Base-by-base conservation (phyloP, 495 filamentous ascomycete species). In the Clohesyomyces aquaticus region DNA sequence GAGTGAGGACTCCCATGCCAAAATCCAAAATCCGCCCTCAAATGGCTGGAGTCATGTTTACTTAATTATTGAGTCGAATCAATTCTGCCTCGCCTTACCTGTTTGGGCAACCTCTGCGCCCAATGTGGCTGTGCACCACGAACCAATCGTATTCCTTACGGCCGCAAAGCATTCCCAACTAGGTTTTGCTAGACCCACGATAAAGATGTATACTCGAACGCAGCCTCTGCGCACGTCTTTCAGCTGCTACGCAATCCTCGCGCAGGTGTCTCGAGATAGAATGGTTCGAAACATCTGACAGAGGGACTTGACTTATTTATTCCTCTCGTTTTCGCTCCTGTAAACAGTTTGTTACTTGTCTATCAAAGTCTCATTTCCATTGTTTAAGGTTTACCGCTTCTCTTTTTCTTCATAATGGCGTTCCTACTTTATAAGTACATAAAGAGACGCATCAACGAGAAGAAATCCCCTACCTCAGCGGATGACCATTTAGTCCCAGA, bases 381-480 rank as follows among this genome's bases (percentile, higher is more conserved):
- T 35, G 3, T 48, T 59, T 25, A 19, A 47, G 18, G 41, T 23
- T 29, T 42, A 35, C 43, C 35, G 26, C 22, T 41, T 25, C 16
- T 22, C 16, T 25, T n/a, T 8, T 51, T 26, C 25, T 46, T 18
- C 59, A 51, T 25, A 1, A 68, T 68, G 66, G 66, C 66, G 9
- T 49, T 28, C 35, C 23, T 68, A 8, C 66, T 68, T 11, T 64
- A 29, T 49, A 64, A 51, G 42, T 64, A 68, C 22, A 64, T 68
- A 19, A 41, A 50, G 27, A 32, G 57, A 1, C 55, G 55, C 22
- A 23, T 45, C n/a, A 18, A 23, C n/a, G 53, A 64, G 18, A 55
- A 45, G 41, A 46, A 51, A 25, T 10, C 41, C n/a, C 45, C 32
- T 28, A 64, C 55, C 14, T 32, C 66, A 16, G 66, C 57, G 6